phyloP scores from a whole-genome alignment of 2,329 filamentous ascomycete species.

The Aureobasidium leucospermi region DNA sequence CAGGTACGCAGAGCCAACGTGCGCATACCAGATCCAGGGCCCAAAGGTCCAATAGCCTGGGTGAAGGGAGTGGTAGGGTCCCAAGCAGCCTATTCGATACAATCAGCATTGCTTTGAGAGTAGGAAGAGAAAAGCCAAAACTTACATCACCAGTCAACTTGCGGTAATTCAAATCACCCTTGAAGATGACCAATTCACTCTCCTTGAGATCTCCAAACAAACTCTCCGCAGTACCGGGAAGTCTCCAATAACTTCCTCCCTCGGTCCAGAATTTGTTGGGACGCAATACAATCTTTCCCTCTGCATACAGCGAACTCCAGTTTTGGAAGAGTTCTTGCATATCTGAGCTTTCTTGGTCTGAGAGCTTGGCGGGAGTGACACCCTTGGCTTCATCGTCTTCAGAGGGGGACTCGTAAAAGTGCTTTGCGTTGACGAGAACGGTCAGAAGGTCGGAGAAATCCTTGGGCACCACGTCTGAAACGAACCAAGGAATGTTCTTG shows the following conservation, averaged over 20 bases:
- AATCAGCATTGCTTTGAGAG: neutral
- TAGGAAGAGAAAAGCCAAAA: slow-evolving; percentile 15
- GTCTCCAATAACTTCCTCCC: slow-evolving; percentile 77
- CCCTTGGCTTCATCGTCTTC: slow-evolving; percentile 54
- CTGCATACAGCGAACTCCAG: slow-evolving; percentile 71
- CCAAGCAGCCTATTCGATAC: slow-evolving; percentile 58
- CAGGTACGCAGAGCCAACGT: slow-evolving; percentile 84
- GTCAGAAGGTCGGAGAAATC: slow-evolving; percentile 81
- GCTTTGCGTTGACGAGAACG: slow-evolving; percentile 67
- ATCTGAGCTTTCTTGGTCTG: slow-evolving; percentile 58
- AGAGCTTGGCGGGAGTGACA: slow-evolving; percentile 54
- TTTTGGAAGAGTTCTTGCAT: slow-evolving; percentile 72
- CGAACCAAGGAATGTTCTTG: slow-evolving; percentile 96
- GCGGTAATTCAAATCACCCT: slow-evolving; percentile 93
- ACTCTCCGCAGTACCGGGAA: slow-evolving; percentile 61
- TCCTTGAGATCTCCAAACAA: slow-evolving; percentile 71
- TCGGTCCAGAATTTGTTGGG: slow-evolving; percentile 90
- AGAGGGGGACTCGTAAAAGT: slow-evolving; percentile 69
- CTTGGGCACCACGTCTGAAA: slow-evolving; percentile 81
- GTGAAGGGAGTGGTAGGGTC: slow-evolving; percentile 79
- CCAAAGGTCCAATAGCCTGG: slow-evolving; percentile 78
- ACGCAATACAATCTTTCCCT: slow-evolving; percentile 75
- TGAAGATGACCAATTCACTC: slow-evolving; percentile 88
- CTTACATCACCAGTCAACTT: slow-evolving; percentile 85
- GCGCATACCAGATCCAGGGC: slow-evolving; percentile 72